Evolutionary conservation across 2,329 filamentous ascomycete genomes (phyloP).

Genomic region (Aspergillus novofumigatus): DNA sequence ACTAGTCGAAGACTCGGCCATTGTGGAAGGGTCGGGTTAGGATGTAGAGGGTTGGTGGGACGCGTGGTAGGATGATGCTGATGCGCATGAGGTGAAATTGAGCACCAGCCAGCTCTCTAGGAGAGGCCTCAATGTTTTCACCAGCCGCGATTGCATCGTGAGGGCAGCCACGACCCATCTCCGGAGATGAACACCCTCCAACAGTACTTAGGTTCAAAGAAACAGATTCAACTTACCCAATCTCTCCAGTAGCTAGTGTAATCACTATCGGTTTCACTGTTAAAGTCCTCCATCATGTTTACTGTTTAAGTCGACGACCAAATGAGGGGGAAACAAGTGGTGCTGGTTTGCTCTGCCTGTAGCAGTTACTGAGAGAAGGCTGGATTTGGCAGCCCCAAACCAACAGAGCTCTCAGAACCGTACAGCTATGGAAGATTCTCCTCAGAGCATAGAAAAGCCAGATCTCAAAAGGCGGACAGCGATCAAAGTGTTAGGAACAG

Average conservation of each 20-base stretch:
- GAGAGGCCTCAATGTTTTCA: not conserved
- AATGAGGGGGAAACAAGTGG: conserved; percentile 9
- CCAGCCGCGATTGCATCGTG: conserved; percentile 9
- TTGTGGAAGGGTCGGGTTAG: not conserved
- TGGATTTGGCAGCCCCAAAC: conserved; percentile 15
- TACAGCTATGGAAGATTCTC: conserved; percentile 13
- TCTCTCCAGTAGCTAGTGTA: conserved; percentile 99
- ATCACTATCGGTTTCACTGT: conserved; percentile 96
- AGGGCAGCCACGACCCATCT: conserved; percentile 6
- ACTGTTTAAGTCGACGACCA: not conserved
- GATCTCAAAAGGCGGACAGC: not conserved
- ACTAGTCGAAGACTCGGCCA: not conserved
- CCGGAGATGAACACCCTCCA: conserved; percentile 5
- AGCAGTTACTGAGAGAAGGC: conserved; percentile 21
- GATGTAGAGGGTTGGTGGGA: not conserved
- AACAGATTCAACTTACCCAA: conserved; percentile 67
- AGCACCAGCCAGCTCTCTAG: not conserved
- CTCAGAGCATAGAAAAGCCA: conserved; percentile 14
- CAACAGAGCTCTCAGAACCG: conserved; percentile 21
- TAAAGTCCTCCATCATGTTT: conserved; percentile 84
- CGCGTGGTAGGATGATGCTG: not conserved
- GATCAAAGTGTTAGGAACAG: not conserved
- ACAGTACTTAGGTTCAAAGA: conserved; percentile 5
- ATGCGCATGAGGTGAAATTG: not conserved
- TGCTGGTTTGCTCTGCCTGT: conserved; percentile 19